Percentiles rank a stretch among this genome's conserved stretches.
These are phyloP conservation scores for Durotheca rogersii DNA, from an alignment of 495 filamentous ascomycete genomes.

Conservation along the genomic window DNA sequence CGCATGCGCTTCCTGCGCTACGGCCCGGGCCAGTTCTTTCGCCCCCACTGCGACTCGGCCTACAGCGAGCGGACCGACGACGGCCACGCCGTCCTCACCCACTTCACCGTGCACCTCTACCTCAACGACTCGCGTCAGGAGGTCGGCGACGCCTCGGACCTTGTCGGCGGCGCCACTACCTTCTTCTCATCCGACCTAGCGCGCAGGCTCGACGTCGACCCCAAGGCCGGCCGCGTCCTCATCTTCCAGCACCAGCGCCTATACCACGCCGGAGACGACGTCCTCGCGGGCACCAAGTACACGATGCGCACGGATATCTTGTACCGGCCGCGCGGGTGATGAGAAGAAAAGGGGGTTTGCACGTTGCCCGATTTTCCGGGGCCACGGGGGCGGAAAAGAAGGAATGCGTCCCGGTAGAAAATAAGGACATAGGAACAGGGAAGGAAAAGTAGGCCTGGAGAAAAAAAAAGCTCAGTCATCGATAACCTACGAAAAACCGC, in stretches of 20 bases:
- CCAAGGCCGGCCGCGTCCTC: constrained; percentile 70
- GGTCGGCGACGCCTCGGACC: constrained; percentile 33
- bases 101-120: constrained; percentile 82
- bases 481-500: too few species aligned
- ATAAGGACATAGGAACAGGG: too few species aligned
- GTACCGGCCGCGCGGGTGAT: constrained; percentile 46
- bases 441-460: too few species aligned
- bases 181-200: constrained; percentile 56
- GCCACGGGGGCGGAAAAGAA: too few species aligned
- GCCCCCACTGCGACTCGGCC: constrained; percentile 69
- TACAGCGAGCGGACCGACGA: constrained; percentile 61
- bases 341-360: too few species aligned
- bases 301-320: constrained; percentile 79
- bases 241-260: constrained; percentile 75
- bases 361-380: too few species aligned
- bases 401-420: too few species aligned
- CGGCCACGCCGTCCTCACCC: constrained; percentile 52
- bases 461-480: too few species aligned
- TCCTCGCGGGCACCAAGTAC: constrained; percentile 68
- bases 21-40: constrained; percentile 74
- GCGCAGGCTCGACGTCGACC: constrained; percentile 61
- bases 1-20: constrained; percentile 82
- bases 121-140: constrained; percentile 59
- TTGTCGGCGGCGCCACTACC: constrained; percentile 68
- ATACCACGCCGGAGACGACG: constrained; percentile 72